Base-by-base conservation (phyloP, 805 yeast genomes). In the Brettanomyces naardenensis region DNA sequence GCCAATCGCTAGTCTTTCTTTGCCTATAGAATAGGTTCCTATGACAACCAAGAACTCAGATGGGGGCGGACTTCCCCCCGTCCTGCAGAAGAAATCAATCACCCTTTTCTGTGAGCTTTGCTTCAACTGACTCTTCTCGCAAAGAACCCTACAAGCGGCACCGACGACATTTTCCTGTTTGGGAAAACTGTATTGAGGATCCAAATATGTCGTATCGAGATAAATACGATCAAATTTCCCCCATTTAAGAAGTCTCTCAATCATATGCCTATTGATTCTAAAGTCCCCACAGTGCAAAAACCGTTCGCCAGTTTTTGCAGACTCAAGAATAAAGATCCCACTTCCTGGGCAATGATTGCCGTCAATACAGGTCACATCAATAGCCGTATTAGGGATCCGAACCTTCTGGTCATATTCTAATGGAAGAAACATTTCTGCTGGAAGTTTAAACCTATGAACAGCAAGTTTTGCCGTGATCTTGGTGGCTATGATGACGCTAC, bases 301-400 rank as follows among this genome's bases (percentile, higher is more conserved):
- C 30, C 59, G 59, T 0, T 57, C 33, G 0, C 62, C 55, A 3
- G 69, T 59, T 9, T 3, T 7, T 14, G 11, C 23, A 5, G 23
- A n/a, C 48, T 79, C 80, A 49, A 86, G 82, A 10, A 88, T 58
- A 42, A 89, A 83, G 0, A 92, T 72, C 0, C 76, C 86, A 3
- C 97, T 86, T 2, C 98, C 98, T 1, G 98, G 98, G 58, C 98
- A 92, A 59, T 92, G 98, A 49, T 92, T 90, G 0, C 97, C 98
- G 47, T 85, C 88, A 5, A 81, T 59, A 10, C 79, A 64, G 0
- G 78, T 71, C 0, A 87, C 88, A 26, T 65, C 66, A 0, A 71
- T 63, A 15, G 59, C 61, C 1, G 58, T 58, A 13, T 74, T 69
- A 0, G 60, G 62, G 5, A 71, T 52, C 26, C 60, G 56, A 34